A percentile compares a stretch with the other conserved stretches of the same genome.
Conservation (phyloP, 805 yeast genomes). For the Lipomyces lipofer region DNA sequence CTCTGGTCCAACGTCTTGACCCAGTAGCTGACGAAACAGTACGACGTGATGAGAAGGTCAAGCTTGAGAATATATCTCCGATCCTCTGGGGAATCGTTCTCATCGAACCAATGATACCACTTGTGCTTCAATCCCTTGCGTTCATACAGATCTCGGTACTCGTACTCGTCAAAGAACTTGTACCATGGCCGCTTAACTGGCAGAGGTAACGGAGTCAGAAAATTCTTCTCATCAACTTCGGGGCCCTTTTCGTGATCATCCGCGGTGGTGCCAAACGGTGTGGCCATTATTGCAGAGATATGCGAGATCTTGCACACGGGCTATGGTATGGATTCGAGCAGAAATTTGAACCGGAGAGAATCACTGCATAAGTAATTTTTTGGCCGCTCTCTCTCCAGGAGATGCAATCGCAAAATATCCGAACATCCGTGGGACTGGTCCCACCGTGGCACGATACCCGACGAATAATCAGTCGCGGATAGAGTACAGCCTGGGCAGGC, state of each 20-base stretch:
- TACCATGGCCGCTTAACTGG: slow-evolving; percentile 24
- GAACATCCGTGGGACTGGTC: too few relatives aligned
- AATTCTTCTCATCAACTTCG: slow-evolving; percentile 1
- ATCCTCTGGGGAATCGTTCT: slow-evolving; percentile 51
- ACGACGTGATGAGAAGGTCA: slow-evolving; percentile 56
- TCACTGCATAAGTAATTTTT: too few relatives aligned
- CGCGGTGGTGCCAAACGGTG: too few relatives aligned
- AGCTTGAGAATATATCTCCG: slow-evolving; percentile 52
- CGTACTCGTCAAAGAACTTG: slow-evolving; percentile 29
- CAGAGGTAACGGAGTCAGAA: slow-evolving; percentile 9
- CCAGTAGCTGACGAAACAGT: slow-evolving; percentile 65
- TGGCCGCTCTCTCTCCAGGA: too few relatives aligned
- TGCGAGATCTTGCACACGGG: too few relatives aligned
- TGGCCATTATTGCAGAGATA: too few relatives aligned
- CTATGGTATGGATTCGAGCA: too few relatives aligned
- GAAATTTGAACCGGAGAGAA: too few relatives aligned
- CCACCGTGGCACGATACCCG: too few relatives aligned
- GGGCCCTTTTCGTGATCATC: background rate
- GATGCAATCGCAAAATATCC: too few relatives aligned
- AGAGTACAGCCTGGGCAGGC: too few relatives aligned
- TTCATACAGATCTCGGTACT: slow-evolving; percentile 23
- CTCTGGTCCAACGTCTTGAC: slow-evolving; percentile 63
- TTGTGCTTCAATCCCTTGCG: slow-evolving; percentile 20
- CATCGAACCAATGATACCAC: slow-evolving; percentile 51
- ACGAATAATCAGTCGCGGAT: too few relatives aligned